Conservation (phyloP, 495 filamentous ascomycete genomes). For the Tuber umbilicatum region DNA sequence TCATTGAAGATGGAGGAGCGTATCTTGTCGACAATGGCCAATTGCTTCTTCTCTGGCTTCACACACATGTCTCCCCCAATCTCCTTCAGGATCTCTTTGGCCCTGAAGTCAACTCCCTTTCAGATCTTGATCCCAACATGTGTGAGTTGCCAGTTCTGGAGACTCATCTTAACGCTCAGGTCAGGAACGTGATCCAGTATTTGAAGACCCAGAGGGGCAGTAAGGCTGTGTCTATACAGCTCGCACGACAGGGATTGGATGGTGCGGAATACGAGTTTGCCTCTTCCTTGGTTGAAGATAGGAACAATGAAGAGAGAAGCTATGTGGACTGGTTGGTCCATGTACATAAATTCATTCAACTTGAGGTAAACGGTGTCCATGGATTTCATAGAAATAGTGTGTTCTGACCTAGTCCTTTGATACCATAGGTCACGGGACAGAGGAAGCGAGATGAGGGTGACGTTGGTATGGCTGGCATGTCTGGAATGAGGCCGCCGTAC, state of each 20-base stretch:
- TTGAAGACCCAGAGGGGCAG: conserved; percentile 71
- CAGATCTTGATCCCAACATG: conserved; percentile 67
- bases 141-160: conserved; percentile 72
- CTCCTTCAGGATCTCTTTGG: conserved; percentile 89
- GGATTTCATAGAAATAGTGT: conserved; percentile 21
- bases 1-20: conserved; percentile 89
- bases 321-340: conserved; percentile 99
- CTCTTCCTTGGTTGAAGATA: conserved; percentile 78
- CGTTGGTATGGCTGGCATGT: conserved; percentile 53
- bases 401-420: conserved; percentile 13
- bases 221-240: conserved; percentile 80
- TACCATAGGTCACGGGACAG: conserved; percentile 59
- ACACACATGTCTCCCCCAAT: conserved; percentile 67
- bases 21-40: conserved; percentile 98
- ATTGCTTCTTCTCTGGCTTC: conserved; percentile 81
- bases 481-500: conserved; percentile 65
- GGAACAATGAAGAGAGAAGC: conserved; percentile 93
- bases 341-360: conserved; percentile 81
- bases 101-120: conserved; percentile 61
- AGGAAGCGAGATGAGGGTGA: conserved; percentile 64
- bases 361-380: conserved; percentile 58
- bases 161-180: conserved; percentile 91
- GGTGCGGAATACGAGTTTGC: conserved; percentile 97
- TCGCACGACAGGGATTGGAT: conserved; percentile 88
- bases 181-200: conserved; percentile 86